A percentile compares a stretch with the other conserved stretches of the same genome.
phyloP scores from a whole-genome alignment of 23 red algal species.

The Porphyridium purpureum region DNA sequence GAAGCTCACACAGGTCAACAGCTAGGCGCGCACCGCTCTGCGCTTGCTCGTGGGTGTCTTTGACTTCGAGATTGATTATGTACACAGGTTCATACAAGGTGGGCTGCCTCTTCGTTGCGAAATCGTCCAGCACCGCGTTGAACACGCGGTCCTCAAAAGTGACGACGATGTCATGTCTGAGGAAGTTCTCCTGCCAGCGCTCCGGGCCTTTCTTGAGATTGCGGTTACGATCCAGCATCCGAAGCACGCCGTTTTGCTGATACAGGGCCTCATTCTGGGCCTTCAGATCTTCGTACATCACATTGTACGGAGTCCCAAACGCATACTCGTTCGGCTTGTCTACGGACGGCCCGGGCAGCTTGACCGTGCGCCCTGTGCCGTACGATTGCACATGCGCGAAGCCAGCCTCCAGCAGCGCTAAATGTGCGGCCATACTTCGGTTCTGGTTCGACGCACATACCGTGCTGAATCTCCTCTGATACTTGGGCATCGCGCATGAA shows the following conservation, averaged over 20 bases:
- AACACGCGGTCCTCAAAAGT: slow-evolving; percentile 78
- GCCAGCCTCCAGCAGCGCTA: slow-evolving; percentile 31
- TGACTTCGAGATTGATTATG: slow-evolving; percentile 62
- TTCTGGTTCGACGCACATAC: slow-evolving; percentile 83
- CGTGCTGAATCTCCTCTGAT: slow-evolving; percentile 18
- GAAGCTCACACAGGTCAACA: slow-evolving; percentile 46
- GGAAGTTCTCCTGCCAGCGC: slow-evolving; percentile 39
- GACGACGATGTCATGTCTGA: slow-evolving; percentile 56
- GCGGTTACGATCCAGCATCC: slow-evolving; percentile 71
- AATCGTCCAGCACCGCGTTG: slow-evolving; percentile 59
- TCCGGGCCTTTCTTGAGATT: slow-evolving; percentile 58
- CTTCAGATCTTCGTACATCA: slow-evolving; percentile 45
- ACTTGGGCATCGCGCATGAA: neutral
- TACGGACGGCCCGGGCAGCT: slow-evolving; percentile 38
- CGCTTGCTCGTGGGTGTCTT: slow-evolving; percentile 61
- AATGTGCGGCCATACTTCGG: slow-evolving; percentile 70
- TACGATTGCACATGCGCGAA: slow-evolving; percentile 44
- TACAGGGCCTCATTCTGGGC: slow-evolving; percentile 35
- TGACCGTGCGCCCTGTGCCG: slow-evolving; percentile 59
- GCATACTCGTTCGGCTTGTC: slow-evolving; percentile 49
- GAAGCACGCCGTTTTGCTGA: slow-evolving; percentile 27
- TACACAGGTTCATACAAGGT: slow-evolving; percentile 32
- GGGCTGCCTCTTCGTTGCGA: slow-evolving; percentile 30
- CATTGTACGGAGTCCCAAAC: slow-evolving; percentile 59
- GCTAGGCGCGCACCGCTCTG: slow-evolving; percentile 25